These are phyloP conservation scores for Psilocybe sp. DNA, from an alignment of 768 basidiomycete genomes.

Conservation along the genomic window DNA sequence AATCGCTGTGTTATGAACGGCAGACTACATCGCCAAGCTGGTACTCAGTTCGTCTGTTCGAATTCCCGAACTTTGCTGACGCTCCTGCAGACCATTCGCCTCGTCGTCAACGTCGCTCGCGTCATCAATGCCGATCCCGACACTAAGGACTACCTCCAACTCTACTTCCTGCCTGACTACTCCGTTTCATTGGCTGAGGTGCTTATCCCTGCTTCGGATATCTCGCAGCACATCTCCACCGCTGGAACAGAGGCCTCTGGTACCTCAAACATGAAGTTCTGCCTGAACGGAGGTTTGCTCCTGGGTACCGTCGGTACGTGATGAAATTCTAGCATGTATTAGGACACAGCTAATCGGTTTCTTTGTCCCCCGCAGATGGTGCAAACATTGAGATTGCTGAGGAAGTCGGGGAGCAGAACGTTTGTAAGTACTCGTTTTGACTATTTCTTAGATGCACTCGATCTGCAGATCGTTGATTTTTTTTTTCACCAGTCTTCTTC, in stretches of 20 bases:
- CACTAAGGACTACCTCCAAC: constrained; percentile 78
- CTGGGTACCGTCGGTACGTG: constrained; percentile 73
- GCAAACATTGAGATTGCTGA: constrained; percentile 97
- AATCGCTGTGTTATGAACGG: neutral
- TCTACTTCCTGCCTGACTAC: constrained; percentile 98
- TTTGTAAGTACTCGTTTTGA: constrained; percentile 59
- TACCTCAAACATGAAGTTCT: constrained; percentile 88
- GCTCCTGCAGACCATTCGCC: constrained; percentile 70
- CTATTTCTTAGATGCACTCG: no score
- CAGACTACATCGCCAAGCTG: constrained; percentile 90
- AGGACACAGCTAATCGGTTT: neutral
- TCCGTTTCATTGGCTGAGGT: constrained; percentile 81
- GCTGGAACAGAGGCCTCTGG: constrained; percentile 91
- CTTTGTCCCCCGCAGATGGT: constrained; percentile 52
- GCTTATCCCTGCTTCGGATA: constrained; percentile 89
- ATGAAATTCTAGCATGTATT: neutral
- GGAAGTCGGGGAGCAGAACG: constrained; percentile 90
- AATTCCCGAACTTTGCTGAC: neutral
- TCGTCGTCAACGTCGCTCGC: constrained; percentile 88
- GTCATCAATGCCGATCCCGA: constrained; percentile 84
- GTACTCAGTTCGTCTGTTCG: constrained; percentile 27
- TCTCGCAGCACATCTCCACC: constrained; percentile 95
- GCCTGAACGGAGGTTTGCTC: constrained; percentile 85
- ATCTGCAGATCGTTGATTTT: no score
- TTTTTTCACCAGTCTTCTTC: constrained; percentile 80